A percentile compares a stretch with the other conserved stretches of the same genome.
phyloP scores from a whole-genome alignment of 78 protist genomes.

The Dictyostelium firmibasis region DNA sequence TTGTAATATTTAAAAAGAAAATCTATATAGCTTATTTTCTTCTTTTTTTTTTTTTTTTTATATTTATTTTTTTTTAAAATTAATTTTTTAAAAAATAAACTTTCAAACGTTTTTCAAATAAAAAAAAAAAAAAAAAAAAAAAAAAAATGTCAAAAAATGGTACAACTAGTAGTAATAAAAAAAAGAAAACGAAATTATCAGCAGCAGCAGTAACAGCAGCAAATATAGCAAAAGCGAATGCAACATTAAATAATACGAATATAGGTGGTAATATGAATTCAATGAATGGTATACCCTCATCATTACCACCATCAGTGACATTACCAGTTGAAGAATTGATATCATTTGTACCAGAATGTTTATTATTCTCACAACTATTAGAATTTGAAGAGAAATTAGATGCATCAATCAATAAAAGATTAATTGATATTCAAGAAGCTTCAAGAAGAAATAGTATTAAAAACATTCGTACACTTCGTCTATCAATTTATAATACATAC shows the following conservation, averaged over 20 bases:
- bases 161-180: not conserved
- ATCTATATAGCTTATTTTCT: not conserved
- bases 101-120: no score
- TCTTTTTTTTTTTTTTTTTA: not conserved
- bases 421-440: constrained; percentile 57
- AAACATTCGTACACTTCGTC: constrained; percentile 26
- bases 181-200: constrained; percentile 9
- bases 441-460: not conserved
- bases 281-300: not conserved
- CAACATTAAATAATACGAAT: not conserved
- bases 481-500: constrained; percentile 54
- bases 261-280: not conserved
- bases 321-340: constrained; percentile 53
- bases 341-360: constrained; percentile 44
- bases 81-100: not conserved
- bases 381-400: constrained; percentile 75
- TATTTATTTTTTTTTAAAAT: no score
- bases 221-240: not conserved
- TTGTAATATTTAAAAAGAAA: not conserved
- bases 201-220: not conserved
- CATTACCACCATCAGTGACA: constrained; percentile 38
- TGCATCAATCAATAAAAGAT: constrained; percentile 26
- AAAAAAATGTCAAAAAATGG: not conserved
- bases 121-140: not conserved
- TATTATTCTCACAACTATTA: constrained; percentile 35